Base-by-base conservation (phyloP, 2,329 filamentous ascomycete genomes). In the Thelonectria rubi region DNA sequence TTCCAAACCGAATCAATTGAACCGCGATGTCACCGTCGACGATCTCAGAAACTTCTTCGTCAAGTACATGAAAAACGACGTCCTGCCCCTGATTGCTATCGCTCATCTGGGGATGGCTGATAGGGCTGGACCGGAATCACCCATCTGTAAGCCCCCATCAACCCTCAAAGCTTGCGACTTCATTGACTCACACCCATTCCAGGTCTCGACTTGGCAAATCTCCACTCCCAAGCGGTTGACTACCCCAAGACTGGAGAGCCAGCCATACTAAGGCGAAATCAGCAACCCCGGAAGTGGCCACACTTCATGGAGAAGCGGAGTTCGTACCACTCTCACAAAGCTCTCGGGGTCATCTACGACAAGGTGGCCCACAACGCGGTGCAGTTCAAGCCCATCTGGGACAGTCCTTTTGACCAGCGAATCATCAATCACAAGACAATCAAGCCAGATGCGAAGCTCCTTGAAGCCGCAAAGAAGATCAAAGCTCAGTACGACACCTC, bases 201-300 rank as follows among this genome's bases (percentile, higher is more conserved):
- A 88, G 86, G 86, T 69, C 77, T 95, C 0, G 80, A 88, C 52
- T 82, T 98, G 5, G 93, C 94, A 3, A 80, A 84, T 9, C 79
- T 98, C 3, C 95, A 99, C 74, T 98, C 95, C 0, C 88, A 89
- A 68, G 94, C 95, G 0, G 95, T 99, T 1, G 95, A 99, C 75
- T 99, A 95, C 73, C 89, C 92, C 46, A 99, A 99, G 79, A 94
- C 92, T 1, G 95, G 95, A 0, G 84, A 90, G 10, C 86, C 91
- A 0, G 94, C 94, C 0, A 78, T 83, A 18, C 90, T 97, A 81
- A 80, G 81, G 7, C 77, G 79, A 40, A 79, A 82, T 0, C 79
- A 95, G 4, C 80, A 81, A n/a, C 88, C 91, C 0, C 80, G 70
- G 6, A 78, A 69, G 55, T 97, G 88, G 85, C 95, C 93, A 0